Evolutionary conservation across 2,329 filamentous ascomycete species (phyloP).

Genomic region (Zymoseptoria crescenta): DNA sequence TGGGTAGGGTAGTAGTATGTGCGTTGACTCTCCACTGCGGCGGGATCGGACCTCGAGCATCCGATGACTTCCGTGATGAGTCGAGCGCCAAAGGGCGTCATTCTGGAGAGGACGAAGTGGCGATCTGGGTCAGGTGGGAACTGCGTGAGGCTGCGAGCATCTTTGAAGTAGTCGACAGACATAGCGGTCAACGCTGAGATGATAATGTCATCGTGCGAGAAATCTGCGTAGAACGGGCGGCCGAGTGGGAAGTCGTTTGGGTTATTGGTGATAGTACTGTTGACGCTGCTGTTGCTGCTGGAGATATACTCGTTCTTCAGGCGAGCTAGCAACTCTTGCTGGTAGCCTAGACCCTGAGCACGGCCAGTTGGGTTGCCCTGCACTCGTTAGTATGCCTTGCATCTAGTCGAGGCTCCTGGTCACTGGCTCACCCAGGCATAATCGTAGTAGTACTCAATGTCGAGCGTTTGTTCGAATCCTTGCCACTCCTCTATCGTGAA

Average conservation of each 20-base stretch:
- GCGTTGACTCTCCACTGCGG: constrained; percentile 32
- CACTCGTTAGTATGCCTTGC: neutral
- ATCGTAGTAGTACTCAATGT: constrained; percentile 46
- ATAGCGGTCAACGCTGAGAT: constrained; percentile 45
- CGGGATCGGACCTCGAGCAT: constrained; percentile 37
- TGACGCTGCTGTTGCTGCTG: constrained; percentile 45
- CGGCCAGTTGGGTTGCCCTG: constrained; percentile 43
- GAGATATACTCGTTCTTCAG: constrained; percentile 41
- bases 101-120: neutral
- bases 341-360: constrained; percentile 47
- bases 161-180: constrained; percentile 48
- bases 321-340: constrained; percentile 45
- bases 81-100: constrained; percentile 31
- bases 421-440: constrained; percentile 6
- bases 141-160: constrained; percentile 36
- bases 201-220: constrained; percentile 48
- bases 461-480: constrained; percentile 47
- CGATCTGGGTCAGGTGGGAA: constrained; percentile 37
- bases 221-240: constrained; percentile 46
- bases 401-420: neutral
- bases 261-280: constrained; percentile 43
- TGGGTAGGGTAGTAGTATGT: constrained; percentile 37
- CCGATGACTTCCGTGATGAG: constrained; percentile 51
- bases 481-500: constrained; percentile 50
- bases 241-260: constrained; percentile 39